Conservation (phyloP, 306 rosid genomes). For the Casuarina cunninghamiana region DNA sequence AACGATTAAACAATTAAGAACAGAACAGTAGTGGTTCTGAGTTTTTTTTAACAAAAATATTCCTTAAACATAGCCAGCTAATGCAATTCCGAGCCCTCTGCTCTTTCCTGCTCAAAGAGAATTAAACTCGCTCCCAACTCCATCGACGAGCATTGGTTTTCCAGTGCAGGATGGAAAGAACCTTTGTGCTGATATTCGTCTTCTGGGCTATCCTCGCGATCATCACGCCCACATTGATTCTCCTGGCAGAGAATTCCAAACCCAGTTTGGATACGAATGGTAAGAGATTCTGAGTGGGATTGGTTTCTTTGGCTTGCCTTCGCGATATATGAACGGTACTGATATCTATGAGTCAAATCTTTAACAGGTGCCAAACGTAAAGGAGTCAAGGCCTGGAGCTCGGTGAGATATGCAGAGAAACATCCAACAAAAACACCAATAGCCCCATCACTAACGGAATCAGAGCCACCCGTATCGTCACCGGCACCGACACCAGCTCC, state of each 20-base stretch:
- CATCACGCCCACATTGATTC: constrained; percentile 73
- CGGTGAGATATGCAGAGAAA: constrained; percentile 37
- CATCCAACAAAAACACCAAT: constrained; percentile 15
- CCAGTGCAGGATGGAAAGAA: constrained; percentile 64
- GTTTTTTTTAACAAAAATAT: constrained; percentile 26
- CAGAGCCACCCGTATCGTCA: constrained; percentile 30
- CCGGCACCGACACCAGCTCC: constrained; percentile 35
- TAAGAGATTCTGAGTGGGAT: not conserved
- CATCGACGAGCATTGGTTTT: not conserved
- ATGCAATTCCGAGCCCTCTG: constrained; percentile 27
- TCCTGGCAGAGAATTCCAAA: constrained; percentile 68
- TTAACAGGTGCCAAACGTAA: constrained; percentile 44
- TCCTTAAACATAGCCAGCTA: constrained; percentile 64
- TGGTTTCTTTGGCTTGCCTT: not conserved
- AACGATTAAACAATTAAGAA: constrained; percentile 10
- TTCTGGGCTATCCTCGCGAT: constrained; percentile 79
- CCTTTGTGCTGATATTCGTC: constrained; percentile 65
- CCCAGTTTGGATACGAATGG: constrained; percentile 27
- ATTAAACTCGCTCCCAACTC: constrained; percentile 1
- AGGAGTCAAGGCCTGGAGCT: constrained; percentile 49
- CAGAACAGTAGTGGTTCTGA: constrained; percentile 10
- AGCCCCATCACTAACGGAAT: constrained; percentile 5
- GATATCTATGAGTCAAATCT: constrained; percentile 16
- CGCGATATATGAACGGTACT: not conserved
- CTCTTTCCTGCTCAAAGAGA: constrained; percentile 3